Evolutionary conservation across 495 filamentous ascomycete genomes (phyloP).

Genomic region (Bombardia bombarda): DNA sequence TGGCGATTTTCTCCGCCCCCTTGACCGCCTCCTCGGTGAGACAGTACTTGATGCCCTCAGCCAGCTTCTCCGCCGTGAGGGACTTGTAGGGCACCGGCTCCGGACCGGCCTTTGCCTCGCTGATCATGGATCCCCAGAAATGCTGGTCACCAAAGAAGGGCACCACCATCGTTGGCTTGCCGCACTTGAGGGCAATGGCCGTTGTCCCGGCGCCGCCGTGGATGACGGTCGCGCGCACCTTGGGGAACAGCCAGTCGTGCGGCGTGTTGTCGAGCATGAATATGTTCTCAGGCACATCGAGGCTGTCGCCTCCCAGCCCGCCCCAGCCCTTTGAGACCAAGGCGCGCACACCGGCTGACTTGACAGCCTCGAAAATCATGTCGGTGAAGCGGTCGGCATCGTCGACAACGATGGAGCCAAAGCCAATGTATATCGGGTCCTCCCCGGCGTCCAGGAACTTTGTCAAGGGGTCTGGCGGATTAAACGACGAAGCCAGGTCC

Average conservation of each 20-base stretch:
- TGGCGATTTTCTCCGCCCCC: conserved; percentile 52
- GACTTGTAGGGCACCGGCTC: conserved; percentile 65
- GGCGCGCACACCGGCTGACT: conserved; percentile 50
- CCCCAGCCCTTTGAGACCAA: conserved; percentile 63
- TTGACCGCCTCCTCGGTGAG: conserved; percentile 47
- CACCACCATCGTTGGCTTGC: conserved; percentile 56
- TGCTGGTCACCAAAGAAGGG: conserved; percentile 69
- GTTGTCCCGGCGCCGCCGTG: conserved; percentile 63
- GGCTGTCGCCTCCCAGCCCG: conserved; percentile 46
- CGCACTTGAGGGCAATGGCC: conserved; percentile 55
- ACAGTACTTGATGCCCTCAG: conserved; percentile 61
- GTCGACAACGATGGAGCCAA: conserved; percentile 63
- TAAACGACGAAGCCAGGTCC: conserved; percentile 54
- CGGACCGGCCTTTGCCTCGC: conserved; percentile 56
- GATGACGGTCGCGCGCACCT: conserved; percentile 51
- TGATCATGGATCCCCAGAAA: conserved; percentile 77
- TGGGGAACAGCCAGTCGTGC: conserved; percentile 62
- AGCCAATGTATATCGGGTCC: conserved; percentile 56
- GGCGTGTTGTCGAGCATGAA: conserved; percentile 59
- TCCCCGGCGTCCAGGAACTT: conserved; percentile 56
- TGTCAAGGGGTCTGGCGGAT: conserved; percentile 52
- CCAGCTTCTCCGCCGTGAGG: conserved; percentile 51
- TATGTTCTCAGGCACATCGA: conserved; percentile 47
- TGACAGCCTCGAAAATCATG: conserved; percentile 55
- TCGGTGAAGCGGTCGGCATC: conserved; percentile 53